Evolutionary conservation across 371 early-diverging fungal species (phyloP), one percentile per base, ranked within the genome.

Genomic region (Syncephalis plumigaleata): DNA sequence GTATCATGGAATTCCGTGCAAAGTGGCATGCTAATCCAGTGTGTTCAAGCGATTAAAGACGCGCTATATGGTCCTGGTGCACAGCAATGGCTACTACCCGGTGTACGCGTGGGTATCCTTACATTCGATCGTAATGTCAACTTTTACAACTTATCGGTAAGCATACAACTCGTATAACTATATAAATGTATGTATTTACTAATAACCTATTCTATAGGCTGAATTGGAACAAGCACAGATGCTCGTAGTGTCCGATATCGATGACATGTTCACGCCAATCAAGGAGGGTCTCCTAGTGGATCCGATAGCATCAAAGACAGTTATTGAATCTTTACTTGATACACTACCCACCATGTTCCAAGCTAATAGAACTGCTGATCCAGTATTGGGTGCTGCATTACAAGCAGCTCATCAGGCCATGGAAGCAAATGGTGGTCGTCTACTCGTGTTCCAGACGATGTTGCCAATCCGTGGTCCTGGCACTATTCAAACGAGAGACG

Each of bases 101-200:
- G 74, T 15, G 65, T 75, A 17, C 75, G 67, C 46, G 70, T 97
- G 31, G 95, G 84, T 25, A 74, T 97, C 38, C 57, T 95, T 52
- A 93, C 96, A 0, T 92, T 77, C 57, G 98, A 95, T 64, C 70
- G 72, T 45, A 64, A 73, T n/a, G 71, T 91, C n/a, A 90, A 92
- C 58, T 97, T 97, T 56, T 97, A 93, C 68, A 89, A 88, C 59
- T 56, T 94, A 44, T 72, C 74, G 58, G 87, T 79, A 67, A 51
- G 68, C 52, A 18, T 20, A 9, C 23, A 5, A 17, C 50, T 23
- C 39, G 24, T 21, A n/a, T 15, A 9, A 22, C 42, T 17, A 40
- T 22, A 45, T 45, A 20, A 31, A 36, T 31, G 24, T 42, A 18
- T 3, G 13, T 42, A 48, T 36, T 4, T 17, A 17, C 38, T 37